Percentiles rank a stretch among this genome's conserved stretches.
Conservation (phyloP, 2,329 filamentous ascomycete genomes). For the Fusarium aywerte region DNA sequence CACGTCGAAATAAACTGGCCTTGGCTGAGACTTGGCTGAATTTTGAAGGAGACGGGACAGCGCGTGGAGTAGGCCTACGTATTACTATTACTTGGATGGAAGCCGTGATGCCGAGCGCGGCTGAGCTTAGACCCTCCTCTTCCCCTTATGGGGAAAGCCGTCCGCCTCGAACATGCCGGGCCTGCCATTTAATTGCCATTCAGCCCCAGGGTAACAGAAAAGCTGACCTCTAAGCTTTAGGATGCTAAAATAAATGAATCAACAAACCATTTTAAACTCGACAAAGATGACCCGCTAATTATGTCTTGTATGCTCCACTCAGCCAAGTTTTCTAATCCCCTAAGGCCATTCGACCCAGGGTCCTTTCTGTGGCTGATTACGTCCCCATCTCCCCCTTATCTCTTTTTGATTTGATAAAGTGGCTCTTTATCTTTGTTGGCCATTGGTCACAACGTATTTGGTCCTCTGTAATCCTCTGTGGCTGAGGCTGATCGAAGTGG, state of each 20-base stretch:
- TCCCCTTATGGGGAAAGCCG: constrained; percentile 35
- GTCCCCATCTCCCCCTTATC: constrained; percentile 25
- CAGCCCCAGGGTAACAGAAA: no score
- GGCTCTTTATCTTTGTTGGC: background rate
- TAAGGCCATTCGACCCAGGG: constrained; percentile 24
- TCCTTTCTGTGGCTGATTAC: constrained; percentile 43
- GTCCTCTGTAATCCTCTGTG: constrained; percentile 7
- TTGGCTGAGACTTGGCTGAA: constrained; percentile 34
- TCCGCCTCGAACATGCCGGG: constrained; percentile 19
- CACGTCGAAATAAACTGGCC: constrained; percentile 23
- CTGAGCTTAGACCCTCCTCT: constrained; percentile 40
- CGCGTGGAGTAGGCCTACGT: constrained; percentile 46
- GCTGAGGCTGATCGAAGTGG: constrained; percentile 22
- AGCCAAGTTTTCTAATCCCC: no score
- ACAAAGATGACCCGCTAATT: no score
- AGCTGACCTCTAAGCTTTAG: no score
- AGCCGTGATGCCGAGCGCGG: constrained; percentile 48
- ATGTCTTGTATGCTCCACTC: no score
- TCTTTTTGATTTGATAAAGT: constrained; percentile 4
- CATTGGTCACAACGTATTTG: constrained; percentile 17
- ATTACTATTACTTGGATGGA: constrained; percentile 24
- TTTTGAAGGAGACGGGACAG: constrained; percentile 40
- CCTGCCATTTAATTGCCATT: constrained; percentile 23
- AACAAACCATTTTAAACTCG: no score
- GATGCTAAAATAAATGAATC: no score